These are phyloP conservation scores for Komagataea norvegica DNA, from an alignment of 1,139 yeast species.

Conservation along the genomic window DNA sequence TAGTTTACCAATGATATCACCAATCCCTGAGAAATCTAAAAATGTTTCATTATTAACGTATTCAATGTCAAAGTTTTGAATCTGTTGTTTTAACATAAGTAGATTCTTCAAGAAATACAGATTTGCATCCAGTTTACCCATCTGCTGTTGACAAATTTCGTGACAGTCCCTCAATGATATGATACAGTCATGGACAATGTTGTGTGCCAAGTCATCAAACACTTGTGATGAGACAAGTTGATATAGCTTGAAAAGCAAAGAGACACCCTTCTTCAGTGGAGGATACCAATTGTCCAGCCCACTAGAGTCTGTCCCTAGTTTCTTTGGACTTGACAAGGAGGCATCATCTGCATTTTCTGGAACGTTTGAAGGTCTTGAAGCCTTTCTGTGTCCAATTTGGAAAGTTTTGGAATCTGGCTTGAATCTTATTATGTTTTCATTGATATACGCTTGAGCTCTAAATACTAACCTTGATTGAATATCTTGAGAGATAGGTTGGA, in stretches of 20 bases:
- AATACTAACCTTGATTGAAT: slow-evolving; percentile 77
- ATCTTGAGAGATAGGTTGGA: slow-evolving; percentile 69
- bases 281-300: slow-evolving; percentile 50
- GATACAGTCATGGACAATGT: slow-evolving; percentile 76
- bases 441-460: slow-evolving; percentile 69
- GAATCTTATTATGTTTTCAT: slow-evolving; percentile 60
- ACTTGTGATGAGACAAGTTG: slow-evolving; percentile 71
- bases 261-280: slow-evolving; percentile 68
- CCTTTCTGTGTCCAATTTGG: slow-evolving; percentile 46
- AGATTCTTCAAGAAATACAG: slow-evolving; percentile 70
- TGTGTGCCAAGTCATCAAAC: slow-evolving; percentile 87
- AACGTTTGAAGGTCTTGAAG: slow-evolving; percentile 23
- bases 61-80: slow-evolving; percentile 78
- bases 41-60: slow-evolving; percentile 66
- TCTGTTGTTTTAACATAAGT: slow-evolving; percentile 62
- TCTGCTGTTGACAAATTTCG: slow-evolving; percentile 34
- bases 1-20: slow-evolving; percentile 49
- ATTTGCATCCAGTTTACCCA: slow-evolving; percentile 52
- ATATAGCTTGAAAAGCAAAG: slow-evolving; percentile 71
- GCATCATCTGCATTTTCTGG: slow-evolving; percentile 10
- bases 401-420: slow-evolving; percentile 66
- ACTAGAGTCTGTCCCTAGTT: slow-evolving; percentile 3
- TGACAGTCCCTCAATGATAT: slow-evolving; percentile 52
- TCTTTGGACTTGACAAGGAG: slow-evolving; percentile 15
- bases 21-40: slow-evolving; percentile 75